Conservation (phyloP, 352 stramenopile genomes). For the Phytophthora litchii region DNA sequence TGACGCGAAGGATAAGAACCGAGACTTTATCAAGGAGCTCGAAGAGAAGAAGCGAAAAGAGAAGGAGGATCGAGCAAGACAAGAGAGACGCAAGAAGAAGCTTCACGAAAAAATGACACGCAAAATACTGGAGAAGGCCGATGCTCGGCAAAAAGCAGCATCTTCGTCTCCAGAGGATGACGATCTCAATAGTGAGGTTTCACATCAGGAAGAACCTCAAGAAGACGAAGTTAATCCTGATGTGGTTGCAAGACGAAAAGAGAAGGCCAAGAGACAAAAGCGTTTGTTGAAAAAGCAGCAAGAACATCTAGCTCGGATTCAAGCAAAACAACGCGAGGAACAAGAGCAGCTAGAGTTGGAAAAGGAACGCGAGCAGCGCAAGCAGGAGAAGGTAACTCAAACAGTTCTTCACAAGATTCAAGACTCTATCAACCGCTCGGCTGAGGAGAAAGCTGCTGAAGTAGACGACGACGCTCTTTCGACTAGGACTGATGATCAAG, state of each 20-base stretch:
- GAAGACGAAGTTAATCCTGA: constrained; percentile 26
- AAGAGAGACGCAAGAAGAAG: constrained; percentile 60
- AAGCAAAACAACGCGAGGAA: constrained; percentile 60
- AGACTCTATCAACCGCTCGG: constrained; percentile 40
- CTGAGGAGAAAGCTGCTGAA: constrained; percentile 31
- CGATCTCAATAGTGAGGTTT: constrained; percentile 16
- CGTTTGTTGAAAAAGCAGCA: constrained; percentile 67
- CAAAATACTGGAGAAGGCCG: constrained; percentile 57
- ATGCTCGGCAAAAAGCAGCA: constrained; percentile 37
- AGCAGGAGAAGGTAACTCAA: constrained; percentile 65
- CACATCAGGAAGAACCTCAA: constrained; percentile 19
- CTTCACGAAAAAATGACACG: constrained; percentile 62
- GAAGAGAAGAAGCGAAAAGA: constrained; percentile 78
- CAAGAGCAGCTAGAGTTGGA: constrained; percentile 56
- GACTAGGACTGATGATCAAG: constrained; percentile 14
- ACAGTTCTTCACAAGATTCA: constrained; percentile 60
- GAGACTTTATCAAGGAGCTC: constrained; percentile 70
- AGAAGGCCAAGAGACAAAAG: constrained; percentile 51
- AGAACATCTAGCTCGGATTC: constrained; percentile 50
- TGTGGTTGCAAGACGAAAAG: constrained; percentile 30
- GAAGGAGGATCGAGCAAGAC: constrained; percentile 50
- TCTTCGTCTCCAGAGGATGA: constrained; percentile 25
- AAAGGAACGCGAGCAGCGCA: constrained; percentile 49
- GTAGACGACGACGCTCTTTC: constrained; percentile 5
- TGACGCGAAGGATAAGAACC: constrained; percentile 51